Base-by-base conservation (phyloP, 1,139 yeast genomes). In the Martiniozyma asiatica region DNA sequence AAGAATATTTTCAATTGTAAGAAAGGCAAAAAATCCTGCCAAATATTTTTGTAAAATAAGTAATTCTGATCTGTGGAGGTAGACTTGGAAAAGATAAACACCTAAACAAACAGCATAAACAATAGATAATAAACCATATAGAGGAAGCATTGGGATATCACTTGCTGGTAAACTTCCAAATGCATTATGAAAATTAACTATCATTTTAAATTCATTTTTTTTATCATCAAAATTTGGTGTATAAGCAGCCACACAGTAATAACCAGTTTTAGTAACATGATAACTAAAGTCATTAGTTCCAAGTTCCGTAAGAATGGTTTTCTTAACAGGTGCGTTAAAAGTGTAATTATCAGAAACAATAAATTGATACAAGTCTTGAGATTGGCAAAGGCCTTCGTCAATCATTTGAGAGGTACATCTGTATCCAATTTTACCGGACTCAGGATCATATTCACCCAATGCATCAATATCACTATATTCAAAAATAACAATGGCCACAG, bases 11-110 rank as follows among this genome's bases (percentile, higher is more conserved):
- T 89, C 98, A 26, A 76, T 63, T 1, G 94, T 78, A 50, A 89
- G 66, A 44, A 85, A 81, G 7, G 74, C 76, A 41, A 81, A 77
- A 61, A 87, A 81, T 2, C 81, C 94, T 32, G 92, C 70, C 45
- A 89, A 65, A 54, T 89, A 89, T 52, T 81, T 77, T 55, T 92
- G 99, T 37, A 92, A 72, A 4, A 95, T 92, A 46, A 92, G 63
- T 39, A 89, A 67, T 50, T 89, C 96, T 45, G 81, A 72, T 45
- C 94, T 73, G 56, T 84, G 87, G 48, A 75, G 81, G 61, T 75
- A 76, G 50, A 82, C 82, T 40, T 82, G 84, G 59, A 84, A 87
- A 20, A 82, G 76, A 63, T 85, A 92, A 36, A 81, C 63, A 8
- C 82, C 76, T 48, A 85, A 65, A 5, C 85, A 76, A 27, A 82